Conservation (phyloP, 2,329 filamentous ascomycete species). For the Ciborinia camelliae region DNA sequence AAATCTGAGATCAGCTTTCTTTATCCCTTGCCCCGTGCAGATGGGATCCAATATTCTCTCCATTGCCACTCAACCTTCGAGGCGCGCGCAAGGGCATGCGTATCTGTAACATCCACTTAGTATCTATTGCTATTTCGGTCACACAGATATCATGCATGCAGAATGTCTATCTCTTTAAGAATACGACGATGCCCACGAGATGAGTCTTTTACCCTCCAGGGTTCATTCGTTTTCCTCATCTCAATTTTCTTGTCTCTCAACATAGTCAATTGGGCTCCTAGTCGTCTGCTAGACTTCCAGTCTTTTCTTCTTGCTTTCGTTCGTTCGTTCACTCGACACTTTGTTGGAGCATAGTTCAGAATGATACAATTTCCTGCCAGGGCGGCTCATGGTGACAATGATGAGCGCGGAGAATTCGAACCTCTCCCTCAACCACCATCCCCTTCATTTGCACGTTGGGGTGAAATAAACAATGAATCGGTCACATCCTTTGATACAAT, state of each 20-base stretch:
- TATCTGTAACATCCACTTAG: background rate
- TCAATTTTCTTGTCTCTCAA: background rate
- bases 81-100: background rate
- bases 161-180: slow-evolving; percentile 14
- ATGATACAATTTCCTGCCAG: slow-evolving; percentile 18
- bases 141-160: slow-evolving; percentile 4
- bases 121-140: slow-evolving; percentile 11
- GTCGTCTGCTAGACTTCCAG: background rate
- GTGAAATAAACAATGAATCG: slow-evolving; percentile 7
- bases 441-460: background rate
- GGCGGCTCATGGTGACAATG: slow-evolving; percentile 4
- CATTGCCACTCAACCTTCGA: background rate
- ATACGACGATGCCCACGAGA: background rate
- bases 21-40: background rate
- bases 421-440: slow-evolving; percentile 9
- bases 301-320: background rate
- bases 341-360: background rate
- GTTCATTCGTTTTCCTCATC: slow-evolving; percentile 12
- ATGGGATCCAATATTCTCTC: background rate
- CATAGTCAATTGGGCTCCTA: background rate
- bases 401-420: slow-evolving; percentile 14
- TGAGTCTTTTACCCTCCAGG: background rate
- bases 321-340: background rate
- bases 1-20: background rate
- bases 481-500: slow-evolving; percentile 5